Conservation (phyloP, 2,329 filamentous ascomycete species). For the Penicillium capsulatum region DNA sequence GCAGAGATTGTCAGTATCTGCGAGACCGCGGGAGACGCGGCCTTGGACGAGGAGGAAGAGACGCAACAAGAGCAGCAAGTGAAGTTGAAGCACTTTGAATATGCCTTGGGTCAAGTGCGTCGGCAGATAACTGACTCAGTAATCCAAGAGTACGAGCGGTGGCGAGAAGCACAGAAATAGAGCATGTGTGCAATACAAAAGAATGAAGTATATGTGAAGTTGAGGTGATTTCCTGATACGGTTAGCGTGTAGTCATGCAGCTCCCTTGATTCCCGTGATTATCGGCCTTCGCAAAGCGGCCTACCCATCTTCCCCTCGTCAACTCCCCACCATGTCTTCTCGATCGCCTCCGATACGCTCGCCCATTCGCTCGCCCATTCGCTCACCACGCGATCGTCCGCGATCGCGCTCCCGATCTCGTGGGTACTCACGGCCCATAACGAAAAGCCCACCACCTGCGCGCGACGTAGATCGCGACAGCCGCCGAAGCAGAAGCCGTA, state of each 20-base stretch:
- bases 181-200: constrained; percentile 2
- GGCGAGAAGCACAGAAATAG: constrained; percentile 35
- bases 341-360: constrained; percentile 29
- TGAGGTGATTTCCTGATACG: constrained; percentile 16
- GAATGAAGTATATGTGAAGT: too few species aligned
- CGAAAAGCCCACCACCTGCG: constrained; percentile 25
- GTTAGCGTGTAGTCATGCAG: constrained; percentile 9
- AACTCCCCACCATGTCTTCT: constrained; percentile 21
- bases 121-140: constrained; percentile 59
- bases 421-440: constrained; percentile 28
- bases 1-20: constrained; percentile 70
- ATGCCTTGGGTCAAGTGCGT: constrained; percentile 45
- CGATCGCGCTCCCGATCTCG: constrained; percentile 33
- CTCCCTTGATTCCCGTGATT: constrained; percentile 2
- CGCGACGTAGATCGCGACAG: constrained; percentile 22
- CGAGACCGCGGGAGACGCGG: constrained; percentile 48
- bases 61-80: constrained; percentile 37
- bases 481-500: constrained; percentile 24
- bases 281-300: neutral
- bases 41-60: constrained; percentile 51
- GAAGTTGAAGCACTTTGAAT: constrained; percentile 42
- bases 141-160: constrained; percentile 56
- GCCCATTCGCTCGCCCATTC: constrained; percentile 28
- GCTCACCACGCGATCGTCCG: constrained; percentile 21
- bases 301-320: neutral